These are phyloP conservation scores for Aureobasidium vineae DNA, from an alignment of 2,329 filamentous ascomycete species.

Conservation along the genomic window DNA sequence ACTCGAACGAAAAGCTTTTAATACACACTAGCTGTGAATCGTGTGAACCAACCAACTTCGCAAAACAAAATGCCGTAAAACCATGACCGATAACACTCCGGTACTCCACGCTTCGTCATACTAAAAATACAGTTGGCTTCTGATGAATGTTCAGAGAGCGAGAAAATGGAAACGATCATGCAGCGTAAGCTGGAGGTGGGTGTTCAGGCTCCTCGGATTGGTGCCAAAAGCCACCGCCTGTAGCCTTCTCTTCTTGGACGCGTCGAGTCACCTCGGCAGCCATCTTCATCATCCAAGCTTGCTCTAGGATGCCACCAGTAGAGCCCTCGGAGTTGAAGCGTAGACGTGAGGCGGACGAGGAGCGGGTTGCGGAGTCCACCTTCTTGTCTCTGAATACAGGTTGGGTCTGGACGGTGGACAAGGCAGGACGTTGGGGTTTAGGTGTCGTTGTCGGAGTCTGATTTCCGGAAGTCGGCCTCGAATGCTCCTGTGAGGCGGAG, in stretches of 20 bases:
- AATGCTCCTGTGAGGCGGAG: constrained; percentile 30
- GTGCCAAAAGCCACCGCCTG: constrained; percentile 31
- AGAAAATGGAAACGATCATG: constrained; percentile 29
- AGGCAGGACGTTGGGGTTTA: constrained; percentile 14
- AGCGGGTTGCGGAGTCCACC: background rate
- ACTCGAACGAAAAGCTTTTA: constrained; percentile 11
- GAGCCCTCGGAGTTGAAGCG: constrained; percentile 18
- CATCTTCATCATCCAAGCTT: constrained; percentile 91
- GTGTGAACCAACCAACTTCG: constrained; percentile 7
- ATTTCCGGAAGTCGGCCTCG: constrained; percentile 15
- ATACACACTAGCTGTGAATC: constrained; percentile 21
- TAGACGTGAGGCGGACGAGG: constrained; percentile 15
- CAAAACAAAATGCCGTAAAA: background rate
- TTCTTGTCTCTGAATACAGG: constrained; percentile 18
- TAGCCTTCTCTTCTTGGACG: constrained; percentile 78
- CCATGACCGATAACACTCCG: background rate
- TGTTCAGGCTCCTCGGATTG: constrained; percentile 31
- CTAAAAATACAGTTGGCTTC: constrained; percentile 9
- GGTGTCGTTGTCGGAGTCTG: constrained; percentile 20
- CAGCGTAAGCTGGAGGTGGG: constrained; percentile 41
- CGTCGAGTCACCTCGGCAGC: constrained; percentile 84
- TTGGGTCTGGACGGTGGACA: constrained; percentile 21
- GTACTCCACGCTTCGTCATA: constrained; percentile 14
- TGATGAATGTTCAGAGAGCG: background rate
- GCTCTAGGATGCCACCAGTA: constrained; percentile 63